Conservation (phyloP, 2,329 filamentous ascomycete species). For the Fusarium albosuccineum region DNA sequence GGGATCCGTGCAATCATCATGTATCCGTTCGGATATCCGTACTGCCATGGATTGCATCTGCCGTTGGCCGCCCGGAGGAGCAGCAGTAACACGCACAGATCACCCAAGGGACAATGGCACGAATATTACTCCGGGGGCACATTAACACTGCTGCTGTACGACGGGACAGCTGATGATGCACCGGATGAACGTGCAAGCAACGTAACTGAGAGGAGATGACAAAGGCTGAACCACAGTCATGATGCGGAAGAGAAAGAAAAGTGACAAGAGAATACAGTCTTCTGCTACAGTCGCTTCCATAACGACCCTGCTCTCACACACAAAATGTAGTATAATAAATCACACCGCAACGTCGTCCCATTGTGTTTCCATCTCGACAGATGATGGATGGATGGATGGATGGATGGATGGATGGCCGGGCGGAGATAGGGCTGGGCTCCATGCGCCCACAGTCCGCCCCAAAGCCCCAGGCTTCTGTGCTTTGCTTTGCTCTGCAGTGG, state of each 20-base stretch:
- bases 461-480: too few species aligned
- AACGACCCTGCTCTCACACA: constrained; percentile 2
- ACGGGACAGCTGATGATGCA: constrained; percentile 3
- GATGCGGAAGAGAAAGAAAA: background rate
- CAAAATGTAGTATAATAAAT: background rate
- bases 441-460: background rate
- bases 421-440: constrained; percentile 18
- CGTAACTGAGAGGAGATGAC: background rate
- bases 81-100: constrained; percentile 25
- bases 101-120: constrained; percentile 16
- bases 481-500: background rate
- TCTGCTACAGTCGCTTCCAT: too few species aligned
- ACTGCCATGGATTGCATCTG: constrained; percentile 15
- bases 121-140: constrained; percentile 15
- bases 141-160: background rate
- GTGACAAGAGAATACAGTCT: background rate
- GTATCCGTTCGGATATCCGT: constrained; percentile 9
- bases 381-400: background rate
- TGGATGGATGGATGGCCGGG: background rate
- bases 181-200: background rate
- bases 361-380: constrained; percentile 13
- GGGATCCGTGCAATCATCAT: constrained; percentile 29
- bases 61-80: constrained; percentile 18
- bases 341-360: constrained; percentile 6
- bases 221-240: too few species aligned